phyloP scores from a whole-genome alignment of 306 rosid species.

The Rosa persica region DNA sequence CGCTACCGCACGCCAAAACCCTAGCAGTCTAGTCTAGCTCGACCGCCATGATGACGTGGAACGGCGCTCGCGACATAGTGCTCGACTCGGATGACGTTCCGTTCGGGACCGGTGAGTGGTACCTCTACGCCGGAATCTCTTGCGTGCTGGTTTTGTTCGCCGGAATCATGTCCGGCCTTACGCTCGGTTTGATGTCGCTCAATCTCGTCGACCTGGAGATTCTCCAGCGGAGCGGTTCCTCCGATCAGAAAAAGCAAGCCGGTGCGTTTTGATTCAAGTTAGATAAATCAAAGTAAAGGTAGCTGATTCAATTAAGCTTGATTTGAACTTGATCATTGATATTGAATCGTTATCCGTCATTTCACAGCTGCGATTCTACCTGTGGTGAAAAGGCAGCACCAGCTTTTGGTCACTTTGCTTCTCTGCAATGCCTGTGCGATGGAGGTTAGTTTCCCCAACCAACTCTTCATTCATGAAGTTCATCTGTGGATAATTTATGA shows the following conservation, averaged over 20 bases:
- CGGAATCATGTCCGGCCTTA: slow-evolving; percentile 94
- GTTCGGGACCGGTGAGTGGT: slow-evolving; percentile 68
- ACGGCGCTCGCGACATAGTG: slow-evolving; percentile 30
- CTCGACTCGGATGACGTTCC: slow-evolving; percentile 51
- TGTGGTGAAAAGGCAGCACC: slow-evolving; percentile 83
- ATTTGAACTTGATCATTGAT: neutral
- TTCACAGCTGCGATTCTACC: slow-evolving; percentile 66
- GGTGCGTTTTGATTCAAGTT: slow-evolving; percentile 35
- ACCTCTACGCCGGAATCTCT: slow-evolving; percentile 59
- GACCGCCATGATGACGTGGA: slow-evolving; percentile 3
- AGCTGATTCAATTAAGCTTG: slow-evolving; percentile 6
- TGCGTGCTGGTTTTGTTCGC: slow-evolving; percentile 72
- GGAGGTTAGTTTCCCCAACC: slow-evolving; percentile 54
- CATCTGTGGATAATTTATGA: too few species aligned
- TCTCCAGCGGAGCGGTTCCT: slow-evolving; percentile 64
- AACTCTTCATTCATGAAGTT: neutral
- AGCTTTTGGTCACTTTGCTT: slow-evolving; percentile 78
- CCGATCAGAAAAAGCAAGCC: slow-evolving; percentile 73
- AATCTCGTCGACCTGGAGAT: slow-evolving; percentile 81
- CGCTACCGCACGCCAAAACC: slow-evolving; percentile 14
- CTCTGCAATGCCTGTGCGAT: slow-evolving; percentile 89
- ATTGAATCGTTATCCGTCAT: neutral
- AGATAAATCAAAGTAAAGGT: neutral
- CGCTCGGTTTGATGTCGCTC: slow-evolving; percentile 80
- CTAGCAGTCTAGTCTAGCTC: slow-evolving; percentile 7